Evolutionary conservation across 257 asterid genomes (phyloP), one percentile per base, ranked within the genome.

Genomic region (Solanum peruvianum): DNA sequence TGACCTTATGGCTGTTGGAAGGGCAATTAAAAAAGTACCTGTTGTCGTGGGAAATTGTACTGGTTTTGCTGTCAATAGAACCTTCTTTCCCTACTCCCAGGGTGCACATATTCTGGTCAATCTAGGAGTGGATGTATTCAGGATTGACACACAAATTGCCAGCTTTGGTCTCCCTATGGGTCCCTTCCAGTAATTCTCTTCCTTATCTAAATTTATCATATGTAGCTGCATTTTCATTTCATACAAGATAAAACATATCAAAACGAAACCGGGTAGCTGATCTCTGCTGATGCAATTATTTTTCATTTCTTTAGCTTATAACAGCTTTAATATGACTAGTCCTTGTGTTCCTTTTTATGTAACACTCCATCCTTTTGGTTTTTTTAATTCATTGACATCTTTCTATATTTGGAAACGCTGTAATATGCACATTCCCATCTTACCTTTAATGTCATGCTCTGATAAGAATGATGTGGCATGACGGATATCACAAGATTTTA

Each of bases 31-130:
- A 93, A 97, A 97, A 90, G 97, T 94, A 84, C 96, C 99, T 75
- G 98, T 97, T 71, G 98, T 95, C 82, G 99, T 97, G 88, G 95
- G 98, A 88, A 97, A 97, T 90, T 97, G 99, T 93, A 93, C 97
- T 58, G 99, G 99, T 69, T 97, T 97, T 95, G 99, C 99, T 85
- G 99, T 97, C 88, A 97, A 97, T 77, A 92, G 99, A 88, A 90
- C 98, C 88, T 97, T 97, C 94, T 97, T 96, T 84, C 99, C 99
- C 9, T 97, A 97, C 89, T n/a, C 86, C 77, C 99, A 94, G 91
- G 91, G 99, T 91, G 98, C 99, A 85, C 96, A 92, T 10, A 89
- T 93, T 89, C 90, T 97, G 94, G 93, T 91, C 73, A 92, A 96
- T 91, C 86, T 97, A 92, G 99, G 99, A 16, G 98, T 97, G 82